A percentile compares a stretch with the other conserved stretches of the same genome.
Conservation (phyloP, 345 rosid species). For the Eucalyptus pauciflora region DNA sequence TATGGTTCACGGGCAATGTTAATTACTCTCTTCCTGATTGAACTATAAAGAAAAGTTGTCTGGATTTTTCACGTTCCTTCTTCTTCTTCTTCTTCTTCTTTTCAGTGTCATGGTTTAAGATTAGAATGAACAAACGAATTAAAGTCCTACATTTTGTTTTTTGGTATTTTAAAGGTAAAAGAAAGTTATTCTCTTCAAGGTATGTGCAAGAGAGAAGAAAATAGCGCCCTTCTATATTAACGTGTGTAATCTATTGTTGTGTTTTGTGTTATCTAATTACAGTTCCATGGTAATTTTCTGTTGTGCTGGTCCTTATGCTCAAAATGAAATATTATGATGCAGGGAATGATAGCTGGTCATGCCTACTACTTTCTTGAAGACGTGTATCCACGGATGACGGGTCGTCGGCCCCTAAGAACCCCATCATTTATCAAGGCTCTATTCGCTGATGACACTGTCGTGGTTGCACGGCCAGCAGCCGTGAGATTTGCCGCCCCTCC, state of each 20-base stretch:
- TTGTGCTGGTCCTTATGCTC: neutral
- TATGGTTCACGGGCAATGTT: neutral
- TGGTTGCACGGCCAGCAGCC: conserved; percentile 65
- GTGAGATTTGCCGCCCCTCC: conserved; percentile 78
- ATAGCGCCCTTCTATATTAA: neutral
- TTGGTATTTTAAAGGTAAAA: neutral
- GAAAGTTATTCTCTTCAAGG: neutral
- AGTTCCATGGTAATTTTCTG: neutral
- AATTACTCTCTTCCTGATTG: neutral
- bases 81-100: neutral
- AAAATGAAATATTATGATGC: neutral
- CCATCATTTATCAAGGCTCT: conserved; percentile 70
- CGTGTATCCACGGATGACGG: conserved; percentile 81
- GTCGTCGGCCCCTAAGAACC: conserved; percentile 70
- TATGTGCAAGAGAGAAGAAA: neutral
- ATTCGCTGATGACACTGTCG: conserved; percentile 78
- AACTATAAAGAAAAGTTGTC: neutral
- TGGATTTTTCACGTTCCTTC: neutral
- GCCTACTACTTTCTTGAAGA: conserved; percentile 95
- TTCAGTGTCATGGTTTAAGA: neutral
- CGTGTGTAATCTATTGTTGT: neutral
- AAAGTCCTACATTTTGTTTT: neutral
- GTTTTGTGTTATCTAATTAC: neutral
- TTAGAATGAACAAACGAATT: neutral
- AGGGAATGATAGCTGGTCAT: conserved; percentile 99